Evolutionary conservation across 2,329 filamentous ascomycete genomes (phyloP).

Genomic region (Didymella arachidicola): DNA sequence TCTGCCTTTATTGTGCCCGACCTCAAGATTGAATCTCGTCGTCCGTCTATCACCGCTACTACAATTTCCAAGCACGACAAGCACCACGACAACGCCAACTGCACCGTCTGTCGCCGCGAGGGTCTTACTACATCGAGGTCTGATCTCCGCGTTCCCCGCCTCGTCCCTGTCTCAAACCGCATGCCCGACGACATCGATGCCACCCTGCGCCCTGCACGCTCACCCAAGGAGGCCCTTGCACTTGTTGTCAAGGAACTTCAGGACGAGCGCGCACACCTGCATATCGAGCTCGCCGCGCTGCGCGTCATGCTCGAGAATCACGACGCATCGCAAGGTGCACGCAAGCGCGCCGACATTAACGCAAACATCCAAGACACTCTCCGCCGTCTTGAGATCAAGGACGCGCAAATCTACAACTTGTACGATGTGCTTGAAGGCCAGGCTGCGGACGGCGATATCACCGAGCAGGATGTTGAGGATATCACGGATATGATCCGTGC

Average conservation of each 20-base stretch:
- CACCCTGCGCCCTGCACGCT: conserved; percentile 68
- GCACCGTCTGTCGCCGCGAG: conserved; percentile 63
- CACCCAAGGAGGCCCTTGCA: conserved; percentile 75
- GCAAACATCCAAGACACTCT: conserved; percentile 68
- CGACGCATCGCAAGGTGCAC: conserved; percentile 67
- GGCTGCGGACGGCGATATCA: conserved; percentile 62
- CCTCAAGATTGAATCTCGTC: conserved; percentile 60
- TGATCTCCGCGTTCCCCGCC: conserved; percentile 56
- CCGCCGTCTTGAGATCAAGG: conserved; percentile 73
- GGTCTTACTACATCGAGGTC: conserved; percentile 41
- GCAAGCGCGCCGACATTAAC: conserved; percentile 68
- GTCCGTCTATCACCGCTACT: conserved; percentile 32
- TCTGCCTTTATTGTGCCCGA: conserved; percentile 71
- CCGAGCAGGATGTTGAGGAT: conserved; percentile 58
- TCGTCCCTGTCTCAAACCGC: conserved; percentile 60
- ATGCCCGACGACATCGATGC: conserved; percentile 64
- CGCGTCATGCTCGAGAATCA: conserved; percentile 68
- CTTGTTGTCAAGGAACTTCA: conserved; percentile 83
- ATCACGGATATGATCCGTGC: conserved; percentile 53
- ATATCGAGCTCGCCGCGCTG: conserved; percentile 69
- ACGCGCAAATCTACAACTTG: conserved; percentile 80
- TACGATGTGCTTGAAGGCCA: conserved; percentile 86
- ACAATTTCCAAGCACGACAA: conserved; percentile 44
- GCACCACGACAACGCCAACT: conserved; percentile 62
- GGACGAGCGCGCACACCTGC: conserved; percentile 80